phyloP scores from a whole-genome alignment of 1,284 basidiomycete species.

The Chalciporus sp. region DNA sequence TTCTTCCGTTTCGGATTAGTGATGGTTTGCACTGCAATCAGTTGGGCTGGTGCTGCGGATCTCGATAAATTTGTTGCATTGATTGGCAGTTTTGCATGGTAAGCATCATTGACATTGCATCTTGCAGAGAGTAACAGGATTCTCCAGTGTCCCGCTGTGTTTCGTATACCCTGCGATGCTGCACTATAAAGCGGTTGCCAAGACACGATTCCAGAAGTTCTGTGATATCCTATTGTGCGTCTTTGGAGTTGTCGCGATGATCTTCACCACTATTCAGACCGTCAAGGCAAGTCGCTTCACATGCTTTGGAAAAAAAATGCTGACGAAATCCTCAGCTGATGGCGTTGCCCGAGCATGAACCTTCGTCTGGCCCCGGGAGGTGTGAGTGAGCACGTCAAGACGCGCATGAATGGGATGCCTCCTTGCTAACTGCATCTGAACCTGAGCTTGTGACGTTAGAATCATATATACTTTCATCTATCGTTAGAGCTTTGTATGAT shows the following conservation, averaged over 20 bases:
- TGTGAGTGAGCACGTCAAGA: slow-evolving; percentile 25
- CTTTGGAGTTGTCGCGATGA: slow-evolving; percentile 83
- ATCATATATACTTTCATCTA: not conserved
- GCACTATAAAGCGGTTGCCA: slow-evolving; percentile 88
- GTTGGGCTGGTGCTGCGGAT: slow-evolving; percentile 86
- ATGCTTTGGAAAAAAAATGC: not conserved
- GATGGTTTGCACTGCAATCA: slow-evolving; percentile 73
- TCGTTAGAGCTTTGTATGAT: not conserved
- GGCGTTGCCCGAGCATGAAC: slow-evolving; percentile 18
- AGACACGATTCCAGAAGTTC: slow-evolving; percentile 68
- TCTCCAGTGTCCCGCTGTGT: slow-evolving; percentile 83
- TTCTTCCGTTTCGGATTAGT: slow-evolving; percentile 82
- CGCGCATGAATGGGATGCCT: slow-evolving; percentile 1
- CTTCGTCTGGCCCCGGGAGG: slow-evolving; percentile 13
- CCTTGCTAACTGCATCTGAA: not conserved
- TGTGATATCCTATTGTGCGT: slow-evolving; percentile 79
- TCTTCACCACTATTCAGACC: slow-evolving; percentile 86
- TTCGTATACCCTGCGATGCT: slow-evolving; percentile 95
- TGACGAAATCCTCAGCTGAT: slow-evolving; percentile 31
- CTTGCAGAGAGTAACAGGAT: slow-evolving; percentile 11
- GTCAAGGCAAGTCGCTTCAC: slow-evolving; percentile 49
- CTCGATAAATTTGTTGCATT: slow-evolving; percentile 97
- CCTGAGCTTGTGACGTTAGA: too few species aligned
- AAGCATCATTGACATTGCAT: slow-evolving; percentile 35
- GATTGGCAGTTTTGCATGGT: slow-evolving; percentile 95